Evolutionary conservation across 2,329 filamentous ascomycete genomes (phyloP), one percentile per base, ranked within the genome.

Genomic region (Macrophomina tecta): DNA sequence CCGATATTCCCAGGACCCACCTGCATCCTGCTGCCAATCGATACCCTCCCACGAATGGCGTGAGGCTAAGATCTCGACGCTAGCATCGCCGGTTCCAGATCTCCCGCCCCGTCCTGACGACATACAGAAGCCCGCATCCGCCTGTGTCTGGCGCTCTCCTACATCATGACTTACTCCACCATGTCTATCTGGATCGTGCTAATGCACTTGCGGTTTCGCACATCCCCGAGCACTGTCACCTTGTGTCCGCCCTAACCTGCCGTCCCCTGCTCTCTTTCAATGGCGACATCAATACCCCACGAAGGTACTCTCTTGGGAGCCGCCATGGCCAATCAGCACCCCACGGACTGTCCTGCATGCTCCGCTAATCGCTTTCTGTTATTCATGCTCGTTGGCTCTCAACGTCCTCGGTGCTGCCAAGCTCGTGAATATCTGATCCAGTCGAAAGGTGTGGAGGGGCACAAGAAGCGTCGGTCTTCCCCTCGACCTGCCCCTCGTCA

Each of bases 81-180:
- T 32, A 48, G 14, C 5, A 14, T 28, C 42, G 56, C 56, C 42
- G 56, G 28, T 49, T 38, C 58, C 45, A 49, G 58, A 62, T 62
- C 56, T 49, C 34, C 40, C 16, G 23, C 6, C 18, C 38, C 9
- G 61, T 36, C 9, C 49, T 65, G 63, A 65, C 63, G 63, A 65
- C 63, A 65, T 65, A 7, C 56, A 7, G 11, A 18, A 8, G 14
- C 28, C 5, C 11, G 38, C 40, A 8, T 5, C 55, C 28, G 55
- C 23, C 18, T 28, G 12, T 38, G 8, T 16, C 58, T 34, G 38
- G 7, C 32, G 23, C 48, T 18, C 38, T 56, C 40, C 49, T 55
- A 65, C 63, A 65, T 65, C 63, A 65, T 65, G 63, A 65, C 63
- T 56, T 55, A 14, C 51, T 48, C 63, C 63, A 32, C 51, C 49